These are phyloP conservation scores for Pythium phragmitis DNA, from an alignment of 352 stramenopile genomes.

Conservation along the genomic window DNA sequence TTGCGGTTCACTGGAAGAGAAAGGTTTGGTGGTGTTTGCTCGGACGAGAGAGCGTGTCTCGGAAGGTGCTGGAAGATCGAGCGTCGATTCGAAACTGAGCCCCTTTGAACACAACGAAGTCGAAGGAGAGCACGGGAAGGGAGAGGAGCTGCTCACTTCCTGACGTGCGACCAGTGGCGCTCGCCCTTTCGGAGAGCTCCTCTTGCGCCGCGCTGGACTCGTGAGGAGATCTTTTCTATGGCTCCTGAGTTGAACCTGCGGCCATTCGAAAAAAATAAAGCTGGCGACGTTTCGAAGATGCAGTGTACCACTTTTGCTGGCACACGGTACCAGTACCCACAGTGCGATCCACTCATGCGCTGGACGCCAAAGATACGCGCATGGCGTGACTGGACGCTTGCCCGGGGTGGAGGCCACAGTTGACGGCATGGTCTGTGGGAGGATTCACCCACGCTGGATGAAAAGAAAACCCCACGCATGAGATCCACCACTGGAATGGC, in stretches of 20 bases:
- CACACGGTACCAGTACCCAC: slow-evolving; percentile 7
- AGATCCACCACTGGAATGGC: too few relatives aligned
- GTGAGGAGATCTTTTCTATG: slow-evolving; percentile 24
- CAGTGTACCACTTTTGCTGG: slow-evolving; percentile 12
- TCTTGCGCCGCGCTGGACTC: neutral
- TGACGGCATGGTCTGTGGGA: neutral
- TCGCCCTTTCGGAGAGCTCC: neutral
- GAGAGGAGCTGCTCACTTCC: neutral
- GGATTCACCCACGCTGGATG: neutral
- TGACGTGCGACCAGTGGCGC: neutral
- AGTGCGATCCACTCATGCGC: neutral
- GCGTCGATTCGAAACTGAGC: slow-evolving; percentile 30
- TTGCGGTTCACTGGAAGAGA: slow-evolving; percentile 1
- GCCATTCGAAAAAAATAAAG: slow-evolving; percentile 17
- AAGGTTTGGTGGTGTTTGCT: neutral
- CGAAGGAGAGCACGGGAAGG: neutral
- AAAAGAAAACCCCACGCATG: neutral
- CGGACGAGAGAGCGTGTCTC: neutral
- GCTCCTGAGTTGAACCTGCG: slow-evolving; percentile 13
- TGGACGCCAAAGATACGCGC: slow-evolving; percentile 20
- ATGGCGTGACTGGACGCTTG: neutral
- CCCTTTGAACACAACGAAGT: neutral
- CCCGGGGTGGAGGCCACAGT: neutral
- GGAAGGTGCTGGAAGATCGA: slow-evolving; percentile 23
- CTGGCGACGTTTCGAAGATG: slow-evolving; percentile 19